Conservation (phyloP, 2,329 filamentous ascomycete species). For the Neoascochyta sp. region DNA sequence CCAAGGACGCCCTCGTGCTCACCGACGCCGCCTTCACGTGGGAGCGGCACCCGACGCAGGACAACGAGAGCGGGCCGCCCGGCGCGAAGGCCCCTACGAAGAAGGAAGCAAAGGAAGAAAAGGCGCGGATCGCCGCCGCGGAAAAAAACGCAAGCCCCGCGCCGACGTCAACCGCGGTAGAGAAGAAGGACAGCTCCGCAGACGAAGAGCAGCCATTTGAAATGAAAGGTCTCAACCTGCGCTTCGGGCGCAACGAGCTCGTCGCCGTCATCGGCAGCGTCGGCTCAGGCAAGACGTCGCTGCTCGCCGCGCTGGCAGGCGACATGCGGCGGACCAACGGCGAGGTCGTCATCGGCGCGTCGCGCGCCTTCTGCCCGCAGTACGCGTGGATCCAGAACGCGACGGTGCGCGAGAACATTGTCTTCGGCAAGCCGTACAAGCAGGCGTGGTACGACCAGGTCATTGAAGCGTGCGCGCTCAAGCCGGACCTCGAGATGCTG, state of each 20-base stretch:
- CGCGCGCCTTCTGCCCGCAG: constrained; percentile 87
- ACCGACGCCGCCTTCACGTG: constrained; percentile 77
- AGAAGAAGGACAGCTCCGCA: constrained; percentile 10
- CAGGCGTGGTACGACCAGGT: constrained; percentile 77
- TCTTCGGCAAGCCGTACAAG: constrained; percentile 76
- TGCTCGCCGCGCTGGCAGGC: constrained; percentile 83
- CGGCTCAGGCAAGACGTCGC: constrained; percentile 83
- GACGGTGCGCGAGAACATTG: constrained; percentile 80
- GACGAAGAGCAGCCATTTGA: constrained; percentile 65
- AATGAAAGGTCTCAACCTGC: constrained; percentile 64
- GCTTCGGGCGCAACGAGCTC: constrained; percentile 70
- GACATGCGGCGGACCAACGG: constrained; percentile 86
- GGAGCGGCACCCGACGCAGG: constrained; percentile 64
- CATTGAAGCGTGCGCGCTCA: constrained; percentile 79
- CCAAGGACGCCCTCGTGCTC: constrained; percentile 62
- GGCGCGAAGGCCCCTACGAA: constrained; percentile 48
- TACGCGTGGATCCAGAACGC: constrained; percentile 98
- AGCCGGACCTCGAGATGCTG: constrained; percentile 87
- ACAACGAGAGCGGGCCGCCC: constrained; percentile 37
- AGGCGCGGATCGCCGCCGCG: constrained; percentile 32
- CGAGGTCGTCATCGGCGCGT: constrained; percentile 70
- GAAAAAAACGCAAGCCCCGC: constrained; percentile 43
- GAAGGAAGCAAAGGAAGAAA: constrained; percentile 47
- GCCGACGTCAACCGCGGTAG: no score
- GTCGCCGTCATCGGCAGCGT: constrained; percentile 86